phyloP scores from a whole-genome alignment of 2,329 filamentous ascomycete genomes.

The Talaromyces marneffei region DNA sequence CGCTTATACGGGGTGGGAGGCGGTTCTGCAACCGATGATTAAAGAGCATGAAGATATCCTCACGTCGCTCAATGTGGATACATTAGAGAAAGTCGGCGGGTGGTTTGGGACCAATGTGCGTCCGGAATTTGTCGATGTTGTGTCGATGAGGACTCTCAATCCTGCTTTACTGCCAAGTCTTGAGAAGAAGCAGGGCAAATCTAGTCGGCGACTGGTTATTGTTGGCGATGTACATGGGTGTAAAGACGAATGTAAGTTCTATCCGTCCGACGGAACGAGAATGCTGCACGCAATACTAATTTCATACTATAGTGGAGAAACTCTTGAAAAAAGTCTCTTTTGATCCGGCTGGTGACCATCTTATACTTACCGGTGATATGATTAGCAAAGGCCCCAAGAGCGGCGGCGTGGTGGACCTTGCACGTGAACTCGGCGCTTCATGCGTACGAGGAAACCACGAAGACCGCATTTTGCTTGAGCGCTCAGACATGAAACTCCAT shows the following conservation, averaged over 20 bases:
- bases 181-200: slow-evolving; percentile 14
- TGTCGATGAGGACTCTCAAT: slow-evolving; percentile 48
- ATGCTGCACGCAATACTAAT: not conserved
- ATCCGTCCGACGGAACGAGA: not conserved
- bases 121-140: slow-evolving; percentile 46
- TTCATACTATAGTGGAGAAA: slow-evolving; percentile 36
- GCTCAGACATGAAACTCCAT: slow-evolving; percentile 40
- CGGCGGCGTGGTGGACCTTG: slow-evolving; percentile 66
- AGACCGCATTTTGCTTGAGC: slow-evolving; percentile 69
- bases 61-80: slow-evolving; percentile 27
- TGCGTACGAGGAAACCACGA: slow-evolving; percentile 92
- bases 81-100: slow-evolving; percentile 25
- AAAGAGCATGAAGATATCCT: slow-evolving; percentile 28
- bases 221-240: slow-evolving; percentile 94
- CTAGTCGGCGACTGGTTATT: slow-evolving; percentile 57
- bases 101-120: slow-evolving; percentile 45
- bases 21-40: slow-evolving; percentile 27
- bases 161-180: slow-evolving; percentile 40
- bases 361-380: slow-evolving; percentile 72
- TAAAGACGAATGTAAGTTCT: slow-evolving; percentile 55
- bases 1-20: slow-evolving; percentile 30
- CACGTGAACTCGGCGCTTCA: slow-evolving; percentile 67
- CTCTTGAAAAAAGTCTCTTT: slow-evolving; percentile 65
- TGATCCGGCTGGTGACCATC: slow-evolving; percentile 58
- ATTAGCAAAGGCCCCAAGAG: slow-evolving; percentile 85